Conservation (phyloP, 2,329 filamentous ascomycete species). For the Cercospora sojina region DNA sequence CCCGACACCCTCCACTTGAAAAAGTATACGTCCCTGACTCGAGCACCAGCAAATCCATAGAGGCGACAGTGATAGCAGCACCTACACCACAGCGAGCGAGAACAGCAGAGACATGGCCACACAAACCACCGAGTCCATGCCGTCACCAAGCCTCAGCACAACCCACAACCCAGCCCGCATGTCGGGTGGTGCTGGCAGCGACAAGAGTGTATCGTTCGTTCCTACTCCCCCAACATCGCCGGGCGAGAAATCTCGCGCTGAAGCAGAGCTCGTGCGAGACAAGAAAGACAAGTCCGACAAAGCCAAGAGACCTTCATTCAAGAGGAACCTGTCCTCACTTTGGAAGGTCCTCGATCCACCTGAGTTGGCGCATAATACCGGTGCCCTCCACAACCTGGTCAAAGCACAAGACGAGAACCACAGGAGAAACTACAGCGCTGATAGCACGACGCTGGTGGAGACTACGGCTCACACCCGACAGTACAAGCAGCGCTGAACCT, state of each 20-base stretch:
- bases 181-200: slow-evolving; percentile 2
- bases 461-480: not conserved
- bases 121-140: slow-evolving; percentile 1
- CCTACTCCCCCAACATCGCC: not conserved
- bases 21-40: not conserved
- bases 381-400: slow-evolving; percentile 19
- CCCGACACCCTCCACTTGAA: not conserved
- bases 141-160: not conserved
- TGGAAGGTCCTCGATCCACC: slow-evolving; percentile 24
- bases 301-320: slow-evolving; percentile 15
- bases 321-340: slow-evolving; percentile 16
- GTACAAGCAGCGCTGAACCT: slow-evolving; percentile 3
- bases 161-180: not conserved
- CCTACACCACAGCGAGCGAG: slow-evolving; percentile 4
- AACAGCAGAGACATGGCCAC: slow-evolving; percentile 13
- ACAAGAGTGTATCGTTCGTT: slow-evolving; percentile 7
- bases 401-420: slow-evolving; percentile 6
- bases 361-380: slow-evolving; percentile 18
- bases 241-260: not conserved
- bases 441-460: slow-evolving; percentile 9
- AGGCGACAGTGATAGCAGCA: slow-evolving; percentile 14
- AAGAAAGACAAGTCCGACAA: slow-evolving; percentile 8
- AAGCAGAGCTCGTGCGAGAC: slow-evolving; percentile 6
- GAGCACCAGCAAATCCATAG: slow-evolving; percentile 30
- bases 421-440: slow-evolving; percentile 3